Evolutionary conservation across 257 asterid genomes (phyloP).

Genomic region (Oldenlandia corymbosa): DNA sequence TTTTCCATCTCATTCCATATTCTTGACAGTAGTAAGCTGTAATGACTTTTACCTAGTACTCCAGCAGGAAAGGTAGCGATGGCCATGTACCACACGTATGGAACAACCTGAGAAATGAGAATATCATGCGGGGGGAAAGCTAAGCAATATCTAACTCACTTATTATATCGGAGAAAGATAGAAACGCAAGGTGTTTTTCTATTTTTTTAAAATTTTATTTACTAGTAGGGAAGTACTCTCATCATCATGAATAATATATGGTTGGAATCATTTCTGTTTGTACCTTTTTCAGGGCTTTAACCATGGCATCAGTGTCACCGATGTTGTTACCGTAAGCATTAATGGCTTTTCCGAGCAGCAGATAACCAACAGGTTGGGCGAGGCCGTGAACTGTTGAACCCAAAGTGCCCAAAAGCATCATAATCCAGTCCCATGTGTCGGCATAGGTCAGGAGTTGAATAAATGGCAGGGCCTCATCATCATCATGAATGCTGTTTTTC

Average conservation of each 20-base stretch:
- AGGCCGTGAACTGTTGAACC: slow-evolving; percentile 76
- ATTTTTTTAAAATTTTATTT: too few relatives aligned
- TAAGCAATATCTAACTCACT: not conserved
- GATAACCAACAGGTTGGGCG: slow-evolving; percentile 69
- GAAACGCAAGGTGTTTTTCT: not conserved
- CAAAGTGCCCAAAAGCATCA: slow-evolving; percentile 64
- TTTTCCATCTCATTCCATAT: not conserved
- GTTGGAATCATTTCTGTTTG: not conserved
- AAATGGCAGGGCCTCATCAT: slow-evolving; percentile 40
- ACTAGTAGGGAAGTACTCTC: not conserved
- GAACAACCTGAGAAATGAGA: slow-evolving; percentile 56
- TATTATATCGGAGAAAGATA: too few relatives aligned
- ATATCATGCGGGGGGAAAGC: not conserved
- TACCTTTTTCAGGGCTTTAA: slow-evolving; percentile 54
- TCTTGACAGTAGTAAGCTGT: not conserved
- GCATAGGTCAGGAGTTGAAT: slow-evolving; percentile 58
- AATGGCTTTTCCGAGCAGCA: slow-evolving; percentile 67
- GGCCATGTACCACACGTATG: slow-evolving; percentile 88
- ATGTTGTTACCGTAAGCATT: slow-evolving; percentile 66
- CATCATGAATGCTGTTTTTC: not conserved
- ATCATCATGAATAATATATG: not conserved
- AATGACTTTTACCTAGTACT: slow-evolving; percentile 41
- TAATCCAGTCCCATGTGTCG: slow-evolving; percentile 57
- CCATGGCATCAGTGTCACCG: slow-evolving; percentile 47
- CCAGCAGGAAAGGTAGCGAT: slow-evolving; percentile 86